These are phyloP conservation scores for Amaranthus cruentus DNA, from an alignment of 148 eudicot genomes.

Conservation along the genomic window DNA sequence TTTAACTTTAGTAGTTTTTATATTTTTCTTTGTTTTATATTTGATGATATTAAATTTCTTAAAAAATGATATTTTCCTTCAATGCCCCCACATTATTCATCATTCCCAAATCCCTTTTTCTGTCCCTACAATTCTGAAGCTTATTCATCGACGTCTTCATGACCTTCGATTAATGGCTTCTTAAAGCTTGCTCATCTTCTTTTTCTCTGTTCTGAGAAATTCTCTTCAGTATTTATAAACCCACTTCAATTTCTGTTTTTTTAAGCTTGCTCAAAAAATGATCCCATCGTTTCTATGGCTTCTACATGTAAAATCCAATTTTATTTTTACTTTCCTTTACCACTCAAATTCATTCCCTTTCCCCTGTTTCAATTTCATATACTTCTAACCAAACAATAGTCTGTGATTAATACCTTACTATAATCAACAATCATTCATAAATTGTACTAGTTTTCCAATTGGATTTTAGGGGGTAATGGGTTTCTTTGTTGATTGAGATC, in stretches of 20 bases:
- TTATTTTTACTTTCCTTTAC: slow-evolving; percentile 17
- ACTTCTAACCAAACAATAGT: slow-evolving; percentile 36
- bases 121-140: no score
- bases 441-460: slow-evolving; percentile 50
- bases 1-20: no score
- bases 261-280: slow-evolving; percentile 11
- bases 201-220: no score
- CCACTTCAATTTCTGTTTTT: not conserved
- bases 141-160: no score
- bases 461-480: slow-evolving; percentile 61
- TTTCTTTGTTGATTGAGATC: slow-evolving; percentile 53
- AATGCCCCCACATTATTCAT: no score
- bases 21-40: no score
- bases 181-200: no score
- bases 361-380: slow-evolving; percentile 63
- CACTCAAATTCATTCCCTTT: slow-evolving; percentile 35
- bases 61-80: no score
- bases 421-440: slow-evolving; percentile 28
- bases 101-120: no score
- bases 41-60: no score
- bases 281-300: slow-evolving; percentile 27
- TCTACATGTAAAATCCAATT: not conserved
- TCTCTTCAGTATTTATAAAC: not conserved
- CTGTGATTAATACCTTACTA: slow-evolving; percentile 37
- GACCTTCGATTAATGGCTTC: no score